These are phyloP conservation scores for Excoecaria cochinchinensis DNA, from an alignment of 345 rosid genomes.

Conservation along the genomic window DNA sequence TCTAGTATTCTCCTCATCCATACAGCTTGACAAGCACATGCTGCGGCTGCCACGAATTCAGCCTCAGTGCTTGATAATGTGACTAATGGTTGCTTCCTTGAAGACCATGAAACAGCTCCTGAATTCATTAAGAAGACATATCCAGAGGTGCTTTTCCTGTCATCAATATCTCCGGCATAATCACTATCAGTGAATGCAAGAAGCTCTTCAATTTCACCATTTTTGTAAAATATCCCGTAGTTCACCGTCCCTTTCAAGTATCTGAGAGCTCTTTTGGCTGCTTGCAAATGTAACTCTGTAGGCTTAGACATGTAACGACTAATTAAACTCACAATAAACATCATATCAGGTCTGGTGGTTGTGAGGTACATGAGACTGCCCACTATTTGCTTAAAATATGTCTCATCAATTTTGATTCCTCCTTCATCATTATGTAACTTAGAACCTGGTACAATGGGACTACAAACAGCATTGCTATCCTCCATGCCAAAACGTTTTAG, in stretches of 20 bases:
- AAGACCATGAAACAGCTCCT: neutral
- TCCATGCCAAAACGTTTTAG: neutral
- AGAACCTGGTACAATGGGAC: neutral
- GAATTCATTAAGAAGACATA: neutral
- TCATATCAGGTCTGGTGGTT: neutral
- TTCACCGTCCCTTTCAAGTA: neutral
- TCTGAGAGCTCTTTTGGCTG: neutral
- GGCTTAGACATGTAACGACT: constrained; percentile 4
- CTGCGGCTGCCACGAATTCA: neutral
- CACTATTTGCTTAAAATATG: neutral
- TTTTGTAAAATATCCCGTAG: neutral
- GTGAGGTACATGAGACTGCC: neutral
- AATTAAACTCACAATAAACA: constrained; percentile 2
- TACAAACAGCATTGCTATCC: neutral
- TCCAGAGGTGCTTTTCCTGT: neutral
- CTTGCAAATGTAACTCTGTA: neutral
- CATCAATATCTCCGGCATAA: neutral
- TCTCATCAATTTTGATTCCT: neutral
- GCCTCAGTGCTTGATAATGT: neutral
- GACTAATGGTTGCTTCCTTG: neutral
- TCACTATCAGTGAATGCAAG: constrained; percentile 1
- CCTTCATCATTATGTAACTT: neutral
- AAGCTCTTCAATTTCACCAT: neutral
- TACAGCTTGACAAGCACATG: neutral
- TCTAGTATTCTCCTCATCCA: neutral